These are phyloP conservation scores for Puccinia horiana DNA, from an alignment of 1,284 basidiomycete genomes.

Conservation along the genomic window DNA sequence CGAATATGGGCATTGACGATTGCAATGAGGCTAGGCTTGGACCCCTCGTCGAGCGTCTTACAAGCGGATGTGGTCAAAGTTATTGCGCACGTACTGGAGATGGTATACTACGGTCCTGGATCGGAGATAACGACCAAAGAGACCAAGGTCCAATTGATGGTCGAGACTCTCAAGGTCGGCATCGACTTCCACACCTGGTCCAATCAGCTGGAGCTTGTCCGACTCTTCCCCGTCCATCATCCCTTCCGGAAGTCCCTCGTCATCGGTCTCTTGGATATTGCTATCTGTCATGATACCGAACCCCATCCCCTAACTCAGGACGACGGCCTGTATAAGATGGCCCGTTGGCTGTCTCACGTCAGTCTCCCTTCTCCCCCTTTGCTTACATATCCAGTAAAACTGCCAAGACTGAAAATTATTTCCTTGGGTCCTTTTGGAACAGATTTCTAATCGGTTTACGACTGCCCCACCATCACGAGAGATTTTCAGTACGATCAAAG, in stretches of 20 bases:
- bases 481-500: conserved; percentile 18
- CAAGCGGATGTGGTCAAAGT: neutral
- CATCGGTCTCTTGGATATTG: conserved; percentile 11
- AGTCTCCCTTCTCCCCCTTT: neutral
- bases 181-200: neutral
- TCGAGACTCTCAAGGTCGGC: conserved; percentile 5
- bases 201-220: conserved; percentile 22
- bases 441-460: conserved; percentile 24
- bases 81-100: neutral
- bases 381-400: no score
- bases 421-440: no score
- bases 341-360: conserved; percentile 5
- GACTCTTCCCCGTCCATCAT: neutral
- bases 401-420: no score
- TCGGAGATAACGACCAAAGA: neutral
- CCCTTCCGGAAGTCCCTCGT: conserved; percentile 2
- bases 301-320: neutral
- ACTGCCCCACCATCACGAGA: neutral
- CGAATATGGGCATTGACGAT: conserved; percentile 17
- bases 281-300: neutral
- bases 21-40: neutral
- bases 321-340: conserved; percentile 8
- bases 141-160: conserved; percentile 1
- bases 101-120: neutral
- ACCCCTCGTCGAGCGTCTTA: neutral